These are phyloP conservation scores for Benincasa hispida DNA, from an alignment of 306 rosid genomes.

Conservation along the genomic window DNA sequence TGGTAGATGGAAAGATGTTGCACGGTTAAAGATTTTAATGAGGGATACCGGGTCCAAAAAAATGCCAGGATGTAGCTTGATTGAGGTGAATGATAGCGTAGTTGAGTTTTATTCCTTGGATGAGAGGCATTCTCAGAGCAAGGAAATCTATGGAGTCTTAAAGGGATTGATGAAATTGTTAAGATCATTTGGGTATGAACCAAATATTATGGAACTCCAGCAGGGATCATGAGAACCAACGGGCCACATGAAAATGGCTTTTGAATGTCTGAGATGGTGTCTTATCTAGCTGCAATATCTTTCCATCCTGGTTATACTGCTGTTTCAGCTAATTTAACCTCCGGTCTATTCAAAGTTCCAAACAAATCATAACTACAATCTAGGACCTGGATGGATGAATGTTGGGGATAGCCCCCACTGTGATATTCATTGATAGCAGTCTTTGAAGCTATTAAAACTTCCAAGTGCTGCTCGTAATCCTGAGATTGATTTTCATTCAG, in stretches of 20 bases:
- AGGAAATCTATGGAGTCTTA: conserved; percentile 25
- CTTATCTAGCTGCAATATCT: background rate
- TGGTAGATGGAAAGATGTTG: conserved; percentile 66
- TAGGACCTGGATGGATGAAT: background rate
- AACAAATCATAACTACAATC: background rate
- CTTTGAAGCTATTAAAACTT: background rate
- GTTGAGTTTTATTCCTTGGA: conserved; percentile 29
- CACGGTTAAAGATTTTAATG: conserved; percentile 52
- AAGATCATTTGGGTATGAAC: conserved; percentile 18
- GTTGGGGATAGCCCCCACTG: background rate
- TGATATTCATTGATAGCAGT: background rate
- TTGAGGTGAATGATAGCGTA: conserved; percentile 24
- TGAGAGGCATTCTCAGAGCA: conserved; percentile 22
- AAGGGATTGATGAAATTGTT: conserved; percentile 20
- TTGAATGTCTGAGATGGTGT: background rate
- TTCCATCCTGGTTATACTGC: background rate
- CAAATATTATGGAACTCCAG: conserved; percentile 11
- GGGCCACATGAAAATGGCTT: background rate
- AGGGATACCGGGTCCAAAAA: conserved; percentile 49
- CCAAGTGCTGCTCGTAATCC: background rate
- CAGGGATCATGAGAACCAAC: background rate
- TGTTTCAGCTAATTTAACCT: background rate
- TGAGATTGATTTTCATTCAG: background rate
- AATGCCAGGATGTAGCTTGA: conserved; percentile 32
- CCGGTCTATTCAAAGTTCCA: background rate